Percentiles rank a stretch among this genome's conserved stretches.
phyloP scores from a whole-genome alignment of 2,329 filamentous ascomycete genomes.

The Clonostachys rosea region DNA sequence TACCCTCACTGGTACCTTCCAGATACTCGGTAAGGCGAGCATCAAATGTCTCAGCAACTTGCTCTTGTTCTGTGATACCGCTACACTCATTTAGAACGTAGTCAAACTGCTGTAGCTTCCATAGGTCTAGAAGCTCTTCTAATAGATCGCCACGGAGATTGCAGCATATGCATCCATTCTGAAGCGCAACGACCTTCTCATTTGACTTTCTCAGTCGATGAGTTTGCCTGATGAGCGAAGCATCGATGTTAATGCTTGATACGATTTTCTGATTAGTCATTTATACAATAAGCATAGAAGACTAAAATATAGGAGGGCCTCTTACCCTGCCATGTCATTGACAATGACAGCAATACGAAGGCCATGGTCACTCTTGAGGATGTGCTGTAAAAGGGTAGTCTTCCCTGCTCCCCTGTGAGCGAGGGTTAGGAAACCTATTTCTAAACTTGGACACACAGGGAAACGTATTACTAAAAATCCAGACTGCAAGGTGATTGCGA shows the following conservation, averaged over 20 bases:
- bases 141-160: conserved; percentile 55
- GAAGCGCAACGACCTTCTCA: conserved; percentile 62
- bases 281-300: conserved; percentile 9
- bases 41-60: conserved; percentile 71
- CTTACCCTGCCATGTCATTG: conserved; percentile 63
- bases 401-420: conserved; percentile 61
- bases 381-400: conserved; percentile 65
- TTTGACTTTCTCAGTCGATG: conserved; percentile 53
- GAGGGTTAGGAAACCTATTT: not conserved
- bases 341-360: conserved; percentile 68
- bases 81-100: conserved; percentile 71
- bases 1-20: conserved; percentile 14
- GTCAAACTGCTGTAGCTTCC: conserved; percentile 59
- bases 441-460: not conserved
- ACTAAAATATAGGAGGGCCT: not conserved
- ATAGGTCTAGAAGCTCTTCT: conserved; percentile 31
- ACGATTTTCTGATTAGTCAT: conserved; percentile 8
- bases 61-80: conserved; percentile 68
- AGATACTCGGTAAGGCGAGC: conserved; percentile 45
- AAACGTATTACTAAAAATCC: conserved; percentile 21
- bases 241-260: conserved; percentile 58
- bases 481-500: conserved; percentile 26
- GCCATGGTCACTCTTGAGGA: conserved; percentile 62
- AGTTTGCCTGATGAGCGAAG: conserved; percentile 51
- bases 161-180: conserved; percentile 75